A percentile compares a stretch with the other conserved stretches of the same genome.
Conservation (phyloP, 2,329 filamentous ascomycete genomes). For the Xylariomycetidae sp. region DNA sequence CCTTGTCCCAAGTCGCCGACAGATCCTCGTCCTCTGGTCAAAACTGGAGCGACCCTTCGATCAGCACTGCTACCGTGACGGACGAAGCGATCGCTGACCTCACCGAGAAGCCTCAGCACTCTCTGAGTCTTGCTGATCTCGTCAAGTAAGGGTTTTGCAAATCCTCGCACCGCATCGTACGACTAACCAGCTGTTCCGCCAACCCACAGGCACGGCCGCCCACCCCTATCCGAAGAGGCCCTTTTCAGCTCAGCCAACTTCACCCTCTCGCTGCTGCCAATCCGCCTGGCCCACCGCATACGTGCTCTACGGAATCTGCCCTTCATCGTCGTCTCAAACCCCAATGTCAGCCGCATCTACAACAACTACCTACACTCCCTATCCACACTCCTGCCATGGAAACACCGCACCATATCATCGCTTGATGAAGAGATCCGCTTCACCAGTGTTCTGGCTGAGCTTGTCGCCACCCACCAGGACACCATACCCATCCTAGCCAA, state of each 20-base stretch:
- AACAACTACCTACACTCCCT: slow-evolving; percentile 93
- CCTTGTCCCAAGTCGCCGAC: slow-evolving; percentile 4
- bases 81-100: slow-evolving; percentile 76
- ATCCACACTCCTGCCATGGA: slow-evolving; percentile 80
- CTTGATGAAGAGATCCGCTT: slow-evolving; percentile 86
- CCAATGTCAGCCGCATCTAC: slow-evolving; percentile 90
- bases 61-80: slow-evolving; percentile 45
- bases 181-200: neutral
- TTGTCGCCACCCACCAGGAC: slow-evolving; percentile 91
- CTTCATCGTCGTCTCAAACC: slow-evolving; percentile 97
- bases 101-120: slow-evolving; percentile 70
- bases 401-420: slow-evolving; percentile 61
- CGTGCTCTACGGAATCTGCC: slow-evolving; percentile 89
- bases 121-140: slow-evolving; percentile 79
- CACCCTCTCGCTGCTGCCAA: slow-evolving; percentile 84
- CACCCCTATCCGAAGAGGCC: slow-evolving; percentile 72
- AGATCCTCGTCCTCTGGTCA: slow-evolving; percentile 8
- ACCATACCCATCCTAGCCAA: slow-evolving; percentile 89
- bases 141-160: slow-evolving; percentile 58
- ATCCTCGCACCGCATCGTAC: neutral
- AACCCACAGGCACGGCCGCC: slow-evolving; percentile 66
- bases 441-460: slow-evolving; percentile 84
- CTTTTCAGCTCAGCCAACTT: slow-evolving; percentile 92
- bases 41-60: slow-evolving; percentile 35
- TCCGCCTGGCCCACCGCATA: slow-evolving; percentile 88